These are phyloP conservation scores for Paraphaeosphaeria sporulosa DNA, from an alignment of 2,329 filamentous ascomycete genomes.

Conservation along the genomic window DNA sequence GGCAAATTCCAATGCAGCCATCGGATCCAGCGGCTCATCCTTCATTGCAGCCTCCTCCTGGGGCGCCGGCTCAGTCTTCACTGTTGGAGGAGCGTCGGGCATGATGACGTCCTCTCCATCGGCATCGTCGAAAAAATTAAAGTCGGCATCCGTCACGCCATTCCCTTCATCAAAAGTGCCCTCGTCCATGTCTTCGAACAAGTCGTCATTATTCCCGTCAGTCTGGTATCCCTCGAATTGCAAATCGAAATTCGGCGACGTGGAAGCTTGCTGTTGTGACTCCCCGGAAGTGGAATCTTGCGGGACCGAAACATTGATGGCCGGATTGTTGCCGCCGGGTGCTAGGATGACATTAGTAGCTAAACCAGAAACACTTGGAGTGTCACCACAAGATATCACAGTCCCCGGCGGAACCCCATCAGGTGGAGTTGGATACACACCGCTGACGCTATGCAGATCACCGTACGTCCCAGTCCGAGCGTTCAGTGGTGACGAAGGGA, in stretches of 20 bases:
- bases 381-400: slow-evolving; percentile 36
- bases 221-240: slow-evolving; percentile 33
- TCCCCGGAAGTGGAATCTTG: slow-evolving; percentile 29
- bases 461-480: slow-evolving; percentile 43
- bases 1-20: slow-evolving; percentile 40
- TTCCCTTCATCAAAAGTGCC: slow-evolving; percentile 74
- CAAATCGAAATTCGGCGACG: slow-evolving; percentile 33
- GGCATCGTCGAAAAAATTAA: slow-evolving; percentile 80
- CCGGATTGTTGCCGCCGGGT: slow-evolving; percentile 40
- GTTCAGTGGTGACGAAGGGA: slow-evolving; percentile 49
- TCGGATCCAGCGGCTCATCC: slow-evolving; percentile 36
- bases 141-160: slow-evolving; percentile 82
- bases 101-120: slow-evolving; percentile 50
- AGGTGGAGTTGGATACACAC: slow-evolving; percentile 52
- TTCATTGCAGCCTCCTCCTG: slow-evolving; percentile 19
- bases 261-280: slow-evolving; percentile 27
- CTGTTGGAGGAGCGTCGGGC: slow-evolving; percentile 32
- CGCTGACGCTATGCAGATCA: slow-evolving; percentile 46
- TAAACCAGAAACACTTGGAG: slow-evolving; percentile 35
- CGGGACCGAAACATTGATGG: slow-evolving; percentile 43
- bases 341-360: slow-evolving; percentile 37
- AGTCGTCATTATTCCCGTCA: slow-evolving; percentile 56
- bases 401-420: slow-evolving; percentile 46
- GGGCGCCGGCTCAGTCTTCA: slow-evolving; percentile 23
- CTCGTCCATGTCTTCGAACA: slow-evolving; percentile 73